phyloP scores from a whole-genome alignment of 2,329 filamentous ascomycete species.

The Leptographium wingfieldii region DNA sequence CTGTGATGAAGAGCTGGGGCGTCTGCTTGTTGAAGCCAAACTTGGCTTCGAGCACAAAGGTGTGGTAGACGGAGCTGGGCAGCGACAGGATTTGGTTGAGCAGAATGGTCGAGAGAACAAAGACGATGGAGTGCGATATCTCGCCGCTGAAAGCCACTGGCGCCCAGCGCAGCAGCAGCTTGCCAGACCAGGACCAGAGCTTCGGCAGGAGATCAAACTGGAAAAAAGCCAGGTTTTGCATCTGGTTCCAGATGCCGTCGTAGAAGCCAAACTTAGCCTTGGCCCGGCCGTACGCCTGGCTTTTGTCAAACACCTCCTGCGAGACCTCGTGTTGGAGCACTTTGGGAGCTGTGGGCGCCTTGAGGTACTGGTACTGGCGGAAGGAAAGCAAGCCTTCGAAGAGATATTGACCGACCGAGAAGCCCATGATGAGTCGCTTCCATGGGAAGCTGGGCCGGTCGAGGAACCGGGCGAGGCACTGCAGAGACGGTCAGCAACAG shows the following conservation, averaged over 20 bases:
- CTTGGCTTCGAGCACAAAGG: constrained; percentile 89
- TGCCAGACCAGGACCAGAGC: constrained; percentile 73
- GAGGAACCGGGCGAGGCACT: constrained; percentile 71
- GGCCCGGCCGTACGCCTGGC: constrained; percentile 88
- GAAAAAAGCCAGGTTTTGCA: constrained; percentile 82
- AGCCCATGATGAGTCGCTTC: constrained; percentile 92
- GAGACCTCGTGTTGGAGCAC: constrained; percentile 82
- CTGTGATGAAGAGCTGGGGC: constrained; percentile 70
- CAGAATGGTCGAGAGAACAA: constrained; percentile 76
- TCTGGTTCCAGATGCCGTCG: constrained; percentile 68
- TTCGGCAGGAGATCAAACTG: constrained; percentile 84
- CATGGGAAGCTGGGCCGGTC: constrained; percentile 91
- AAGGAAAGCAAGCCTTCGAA: constrained; percentile 82
- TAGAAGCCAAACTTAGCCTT: constrained; percentile 85
- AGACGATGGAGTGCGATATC: constrained; percentile 85
- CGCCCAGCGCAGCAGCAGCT: constrained; percentile 59
- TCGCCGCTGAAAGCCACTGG: constrained; percentile 76
- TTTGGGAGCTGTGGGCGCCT: constrained; percentile 68
- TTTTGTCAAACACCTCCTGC: constrained; percentile 85
- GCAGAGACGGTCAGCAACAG: constrained; percentile 4
- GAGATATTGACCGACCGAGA: constrained; percentile 81
- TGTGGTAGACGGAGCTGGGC: constrained; percentile 79
- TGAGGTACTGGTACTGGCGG: constrained; percentile 79
- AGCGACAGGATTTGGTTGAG: constrained; percentile 69
- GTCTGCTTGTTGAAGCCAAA: constrained; percentile 99